Base-by-base conservation (phyloP, 2,329 filamentous ascomycete genomes). In the Alternaria triticina region DNA sequence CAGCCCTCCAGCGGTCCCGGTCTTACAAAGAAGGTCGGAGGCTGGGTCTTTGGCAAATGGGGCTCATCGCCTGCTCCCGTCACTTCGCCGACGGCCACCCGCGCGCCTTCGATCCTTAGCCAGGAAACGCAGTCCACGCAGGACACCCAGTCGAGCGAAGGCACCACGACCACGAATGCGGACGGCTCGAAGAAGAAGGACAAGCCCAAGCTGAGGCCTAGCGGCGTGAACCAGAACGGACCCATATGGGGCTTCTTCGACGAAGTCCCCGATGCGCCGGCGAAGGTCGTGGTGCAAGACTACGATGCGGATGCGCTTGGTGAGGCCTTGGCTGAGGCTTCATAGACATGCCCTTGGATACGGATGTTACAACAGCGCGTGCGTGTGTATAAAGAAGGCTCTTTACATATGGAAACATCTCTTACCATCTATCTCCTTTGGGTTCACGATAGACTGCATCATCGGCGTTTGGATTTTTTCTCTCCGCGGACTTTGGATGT, bases 41-140 rank as follows among this genome's bases (percentile, higher is more conserved):
- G 88, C 5, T 91, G 89, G 89, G 85, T 90, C 9, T 85, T 87
- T 59, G 86, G 88, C 2, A 85, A 85, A 69, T 91, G 89, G 89
- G 88, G 87, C 22, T 81, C 84, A 17, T 83, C 84, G 5, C 86
- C 87, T 4, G 72, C 80, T 11, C 78, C 82, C 63, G 61, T 66
- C 1, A 59, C 67, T 0, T 51, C 70, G 8, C 59, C 69, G 0
- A 58, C 65, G 0, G 61, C 65, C 1, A 50, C 70, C 9, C 69
- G 74, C 4, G 72, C 74, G 0, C 60, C 67, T 3, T 72, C 69
- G 0, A 69, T 69, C 3, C 57, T 67, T 9, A 72, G 67, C 15
- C 67, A 70, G 15, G 67, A 76, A 28, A 76, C 73, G 17, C 65
- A 71, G 15, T 70, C 67, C 0, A 52, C 49, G 13, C 49, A 52